These are phyloP conservation scores for Triglochin maritima DNA, from an alignment of 106 monocot genomes.

Conservation along the genomic window DNA sequence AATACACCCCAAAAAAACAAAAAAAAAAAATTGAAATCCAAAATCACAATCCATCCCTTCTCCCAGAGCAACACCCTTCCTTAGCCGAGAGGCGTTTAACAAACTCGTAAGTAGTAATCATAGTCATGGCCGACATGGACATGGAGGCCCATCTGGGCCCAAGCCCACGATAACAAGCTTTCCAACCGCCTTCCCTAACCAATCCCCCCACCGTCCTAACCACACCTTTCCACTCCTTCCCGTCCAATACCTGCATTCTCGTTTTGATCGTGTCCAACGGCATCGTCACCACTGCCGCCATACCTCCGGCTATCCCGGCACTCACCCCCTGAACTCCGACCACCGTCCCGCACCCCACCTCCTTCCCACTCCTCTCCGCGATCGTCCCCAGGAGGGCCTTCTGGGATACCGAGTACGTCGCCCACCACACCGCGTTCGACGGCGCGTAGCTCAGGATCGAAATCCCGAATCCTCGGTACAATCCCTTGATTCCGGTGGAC, in stretches of 20 bases:
- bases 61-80: not conserved
- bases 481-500: constrained; percentile 55
- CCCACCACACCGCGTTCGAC: constrained; percentile 98
- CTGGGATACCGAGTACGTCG: constrained; percentile 66
- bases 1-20: no score
- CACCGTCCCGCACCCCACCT: constrained; percentile 29
- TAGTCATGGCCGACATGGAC: constrained; percentile 62
- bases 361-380: constrained; percentile 30
- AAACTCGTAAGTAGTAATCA: constrained; percentile 99
- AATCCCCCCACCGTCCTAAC: constrained; percentile 31
- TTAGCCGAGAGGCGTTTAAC: constrained; percentile 79
- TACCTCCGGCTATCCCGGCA: constrained; percentile 57
- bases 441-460: constrained; percentile 92
- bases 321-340: constrained; percentile 58
- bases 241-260: constrained; percentile 78
- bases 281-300: constrained; percentile 60
- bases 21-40: no score
- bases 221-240: constrained; percentile 9
- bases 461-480: constrained; percentile 92
- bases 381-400: constrained; percentile 51
- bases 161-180: constrained; percentile 63
- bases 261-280: constrained; percentile 78
- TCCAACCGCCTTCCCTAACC: constrained; percentile 59
- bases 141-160: constrained; percentile 76
- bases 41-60: no score